Percentiles rank a stretch among this genome's conserved stretches.
Evolutionary conservation across 1,284 basidiomycete species (phyloP).

Genomic region (Rhodotorula mucilaginosa): DNA sequence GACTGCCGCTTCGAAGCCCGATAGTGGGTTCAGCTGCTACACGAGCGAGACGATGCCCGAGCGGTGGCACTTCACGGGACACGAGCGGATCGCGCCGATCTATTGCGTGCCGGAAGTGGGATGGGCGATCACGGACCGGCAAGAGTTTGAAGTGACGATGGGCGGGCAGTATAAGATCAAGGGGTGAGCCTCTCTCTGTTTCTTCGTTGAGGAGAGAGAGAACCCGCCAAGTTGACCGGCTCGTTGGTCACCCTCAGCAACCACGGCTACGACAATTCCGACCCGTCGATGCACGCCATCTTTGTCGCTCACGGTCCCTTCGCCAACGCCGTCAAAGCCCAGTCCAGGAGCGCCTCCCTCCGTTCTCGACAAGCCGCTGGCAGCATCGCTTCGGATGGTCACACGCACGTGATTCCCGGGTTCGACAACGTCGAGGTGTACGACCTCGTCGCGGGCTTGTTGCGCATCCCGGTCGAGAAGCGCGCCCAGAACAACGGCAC

Average conservation of each 20-base stretch:
- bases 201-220: too few species aligned
- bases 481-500: constrained; percentile 73
- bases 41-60: constrained; percentile 76
- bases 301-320: constrained; percentile 88
- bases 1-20: constrained; percentile 55
- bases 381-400: constrained; percentile 49
- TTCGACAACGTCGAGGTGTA: constrained; percentile 84
- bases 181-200: constrained; percentile 50
- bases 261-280: constrained; percentile 77
- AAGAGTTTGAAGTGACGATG: constrained; percentile 52
- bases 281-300: constrained; percentile 76
- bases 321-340: constrained; percentile 62
- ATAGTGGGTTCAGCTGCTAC: constrained; percentile 70
- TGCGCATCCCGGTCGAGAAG: constrained; percentile 56
- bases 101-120: constrained; percentile 75
- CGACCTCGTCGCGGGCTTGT: constrained; percentile 70
- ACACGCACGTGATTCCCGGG: constrained; percentile 69
- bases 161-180: constrained; percentile 62
- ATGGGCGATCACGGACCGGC: constrained; percentile 63
- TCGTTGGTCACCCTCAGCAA: constrained; percentile 48
- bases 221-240: too few species aligned
- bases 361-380: constrained; percentile 37
- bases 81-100: constrained; percentile 75
- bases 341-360: constrained; percentile 49
- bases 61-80: constrained; percentile 69